Evolutionary conservation across 2,329 filamentous ascomycete species (phyloP).

Genomic region (Diaporthe sp.): DNA sequence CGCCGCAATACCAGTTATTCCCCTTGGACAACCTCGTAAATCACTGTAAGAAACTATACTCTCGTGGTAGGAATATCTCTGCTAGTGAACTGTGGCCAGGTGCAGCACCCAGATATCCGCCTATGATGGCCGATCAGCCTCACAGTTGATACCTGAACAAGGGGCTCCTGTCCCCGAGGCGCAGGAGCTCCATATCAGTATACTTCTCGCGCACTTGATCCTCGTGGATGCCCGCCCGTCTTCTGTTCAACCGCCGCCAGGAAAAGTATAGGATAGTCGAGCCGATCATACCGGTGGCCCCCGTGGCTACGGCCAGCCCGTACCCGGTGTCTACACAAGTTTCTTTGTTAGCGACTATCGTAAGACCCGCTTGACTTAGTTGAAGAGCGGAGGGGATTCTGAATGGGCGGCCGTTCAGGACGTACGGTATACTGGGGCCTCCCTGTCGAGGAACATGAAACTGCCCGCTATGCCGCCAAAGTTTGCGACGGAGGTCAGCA

Average conservation of each 20-base stretch:
- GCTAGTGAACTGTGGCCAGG: no score
- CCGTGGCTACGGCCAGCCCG: slow-evolving; percentile 9
- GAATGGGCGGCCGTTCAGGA: no score
- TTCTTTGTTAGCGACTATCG: background rate
- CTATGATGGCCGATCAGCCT: background rate
- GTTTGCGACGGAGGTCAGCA: slow-evolving; percentile 7
- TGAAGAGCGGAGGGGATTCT: background rate
- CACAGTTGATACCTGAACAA: slow-evolving; percentile 32
- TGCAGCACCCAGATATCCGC: background rate
- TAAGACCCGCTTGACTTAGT: no score
- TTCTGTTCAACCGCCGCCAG: slow-evolving; percentile 9
- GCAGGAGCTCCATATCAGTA: slow-evolving; percentile 14
- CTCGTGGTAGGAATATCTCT: background rate
- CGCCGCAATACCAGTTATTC: background rate
- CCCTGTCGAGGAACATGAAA: slow-evolving; percentile 28
- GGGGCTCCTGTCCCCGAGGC: slow-evolving; percentile 22
- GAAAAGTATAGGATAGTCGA: background rate
- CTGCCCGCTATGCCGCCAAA: slow-evolving; percentile 27
- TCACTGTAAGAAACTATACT: background rate
- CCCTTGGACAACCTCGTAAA: no score
- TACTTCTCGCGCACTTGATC: background rate
- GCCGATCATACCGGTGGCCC: background rate
- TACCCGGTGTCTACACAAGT: background rate
- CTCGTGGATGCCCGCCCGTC: background rate
- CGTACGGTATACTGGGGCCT: slow-evolving; percentile 11